Base-by-base conservation (phyloP, 164 flowering plant species). In the Chimonanthus salicifolius region DNA sequence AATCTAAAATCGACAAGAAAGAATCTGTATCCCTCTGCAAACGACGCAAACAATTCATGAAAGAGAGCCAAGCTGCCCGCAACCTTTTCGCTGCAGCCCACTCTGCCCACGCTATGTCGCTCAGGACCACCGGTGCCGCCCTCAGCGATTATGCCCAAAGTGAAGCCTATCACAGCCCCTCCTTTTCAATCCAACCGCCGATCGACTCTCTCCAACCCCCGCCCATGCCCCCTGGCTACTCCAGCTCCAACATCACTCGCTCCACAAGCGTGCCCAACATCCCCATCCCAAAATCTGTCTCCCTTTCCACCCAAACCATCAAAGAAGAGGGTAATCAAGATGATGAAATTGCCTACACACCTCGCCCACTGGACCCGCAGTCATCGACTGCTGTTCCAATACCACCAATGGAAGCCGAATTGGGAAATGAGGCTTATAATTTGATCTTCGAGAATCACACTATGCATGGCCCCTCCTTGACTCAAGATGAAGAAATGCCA, bases 1-100 rank as follows among this genome's bases (percentile, higher is more conserved):
- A 92, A 73, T 94, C 98, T 9, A 94, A 87, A 83, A 88, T 94
- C 75, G 99, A 94, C 79, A 87, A 90, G 77, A 97, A 90, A 49
- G 98, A 94, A 64, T 87, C 92, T 0, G 99, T 94, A 6, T 58
- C 82, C 1, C 78, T 97, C 15, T 94, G 99, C 82, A 92, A 89
- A 71, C 93, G 86, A 0, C 84, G 96, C 33, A 89, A 87, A 78
- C 78, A 7, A 7, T 70, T 72, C 82, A 90, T 92, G 92, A 92
- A 90, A 68, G 85, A 87, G 0, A 88, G 95, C 4, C 91, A 93
- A 1, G n/a, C 74, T 0, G 82, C 85, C 0, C 80, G 98, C 13
- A 92, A 90, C 49, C 91, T 88, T 15, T 92, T 93, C 71, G 97
- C 98, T 0, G 87, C 97, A 0, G 96, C 87, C 7, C 97, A 95